Evolutionary conservation across 2,329 filamentous ascomycete genomes (phyloP), one percentile per base, ranked within the genome.

Genomic region (Hypoxylon sp.): DNA sequence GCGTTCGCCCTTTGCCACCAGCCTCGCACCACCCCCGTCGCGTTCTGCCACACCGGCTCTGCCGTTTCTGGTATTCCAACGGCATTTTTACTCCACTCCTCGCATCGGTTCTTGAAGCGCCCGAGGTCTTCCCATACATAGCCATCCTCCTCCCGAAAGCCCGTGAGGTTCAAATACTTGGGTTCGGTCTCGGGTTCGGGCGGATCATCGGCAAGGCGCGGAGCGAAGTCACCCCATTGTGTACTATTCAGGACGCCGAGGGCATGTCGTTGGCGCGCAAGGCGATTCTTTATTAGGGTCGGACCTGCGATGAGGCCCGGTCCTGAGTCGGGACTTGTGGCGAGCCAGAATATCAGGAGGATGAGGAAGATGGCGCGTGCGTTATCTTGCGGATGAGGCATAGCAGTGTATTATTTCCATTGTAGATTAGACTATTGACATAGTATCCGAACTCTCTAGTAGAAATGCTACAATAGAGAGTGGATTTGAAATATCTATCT

Each of bases 81-180:
- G 43, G 85, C 86, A 73, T 86, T 84, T 57, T 80, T 83, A 70
- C 85, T 90, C 77, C 86, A 90, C 72, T 89, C 83, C 60, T 87
- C 82, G 60, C 90, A 92, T 70, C 87, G 86, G 65, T 89, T 81
- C 76, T 88, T 89, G 64, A 94, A 93, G 0, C 83, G 80, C 0
- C 83, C 82, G 21, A 98, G 82, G 63, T 93, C 85, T 34, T 90
- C 86, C 94, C 94, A 98, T 1, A 88, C 90, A 78, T 92, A 93
- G 3, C 87, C 89, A 79, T 97, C 92, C 19, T 89, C 86, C 50
- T 88, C 82, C 52, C 91, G 87, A 67, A 97, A 90, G 0, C 95
- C 95, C 2, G 92, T 92, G 56, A 97, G 82, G 73, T 93, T 93
- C 65, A 94, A 80, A 68, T 85, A 90, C 23, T 79, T 81, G 19